Evolutionary conservation across 192 early-diverging fungal genomes (phyloP).

Genomic region (Diversispora epigaea): DNA sequence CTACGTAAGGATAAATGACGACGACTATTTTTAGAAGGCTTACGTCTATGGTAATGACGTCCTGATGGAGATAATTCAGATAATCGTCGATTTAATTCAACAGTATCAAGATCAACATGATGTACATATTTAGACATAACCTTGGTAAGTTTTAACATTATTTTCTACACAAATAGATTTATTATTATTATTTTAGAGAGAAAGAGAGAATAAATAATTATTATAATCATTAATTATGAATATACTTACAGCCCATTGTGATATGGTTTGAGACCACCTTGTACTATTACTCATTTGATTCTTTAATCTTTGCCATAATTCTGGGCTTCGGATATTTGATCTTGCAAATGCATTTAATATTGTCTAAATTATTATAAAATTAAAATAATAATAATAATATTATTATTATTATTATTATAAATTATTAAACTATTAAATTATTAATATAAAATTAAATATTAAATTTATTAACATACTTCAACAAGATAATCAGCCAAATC

Average conservation of each 20-base stretch:
- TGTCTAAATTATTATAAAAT: slow-evolving; percentile 45
- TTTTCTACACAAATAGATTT: slow-evolving; percentile 47
- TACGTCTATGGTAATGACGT: slow-evolving; percentile 24
- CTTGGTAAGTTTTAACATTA: slow-evolving; percentile 61
- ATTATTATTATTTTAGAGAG: not conserved
- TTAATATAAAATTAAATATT: not conserved
- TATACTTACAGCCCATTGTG: slow-evolving; percentile 66
- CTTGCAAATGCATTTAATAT: slow-evolving; percentile 66
- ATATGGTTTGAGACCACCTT: slow-evolving; percentile 57
- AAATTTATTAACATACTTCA: slow-evolving; percentile 50
- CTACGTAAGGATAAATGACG: slow-evolving; percentile 26
- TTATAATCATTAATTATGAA: not conserved
- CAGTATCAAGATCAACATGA: slow-evolving; percentile 59
- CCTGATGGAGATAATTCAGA: slow-evolving; percentile 20
- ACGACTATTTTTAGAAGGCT: slow-evolving; percentile 23
- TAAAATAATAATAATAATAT: too few relatives aligned
- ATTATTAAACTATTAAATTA: not conserved
- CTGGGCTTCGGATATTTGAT: slow-evolving; percentile 47
- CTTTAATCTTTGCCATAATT: slow-evolving; percentile 60
- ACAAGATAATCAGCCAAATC: slow-evolving; percentile 65
- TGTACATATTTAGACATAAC: slow-evolving; percentile 58
- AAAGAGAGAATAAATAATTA: slow-evolving; percentile 9
- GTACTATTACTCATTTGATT: slow-evolving; percentile 48
- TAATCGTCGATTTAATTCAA: slow-evolving; percentile 27
- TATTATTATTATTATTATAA: not conserved